A percentile compares a stretch with the other conserved stretches of the same genome.
phyloP scores from a whole-genome alignment of 805 yeast genomes.

The Candida rishiriensis region DNA sequence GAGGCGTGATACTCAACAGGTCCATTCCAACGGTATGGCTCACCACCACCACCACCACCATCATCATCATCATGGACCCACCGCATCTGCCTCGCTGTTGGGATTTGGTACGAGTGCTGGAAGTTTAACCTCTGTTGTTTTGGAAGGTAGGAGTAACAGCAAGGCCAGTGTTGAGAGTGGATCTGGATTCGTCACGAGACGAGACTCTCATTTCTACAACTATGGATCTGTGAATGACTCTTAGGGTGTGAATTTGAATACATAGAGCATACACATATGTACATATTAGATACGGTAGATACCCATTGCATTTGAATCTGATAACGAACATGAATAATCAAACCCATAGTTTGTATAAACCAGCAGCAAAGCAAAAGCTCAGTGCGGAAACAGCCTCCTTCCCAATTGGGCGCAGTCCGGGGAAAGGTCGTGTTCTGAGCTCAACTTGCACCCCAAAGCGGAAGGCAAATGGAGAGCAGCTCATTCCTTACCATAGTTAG shows the following conservation, averaged over 20 bases:
- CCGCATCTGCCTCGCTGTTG: not conserved
- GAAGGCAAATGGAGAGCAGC: too few relatives aligned
- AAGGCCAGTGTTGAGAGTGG: not conserved
- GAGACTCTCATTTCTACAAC: constrained; percentile 1
- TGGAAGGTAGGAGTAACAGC: constrained; percentile 1
- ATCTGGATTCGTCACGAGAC: not conserved
- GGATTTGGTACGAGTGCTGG: not conserved
- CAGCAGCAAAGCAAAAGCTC: too few relatives aligned
- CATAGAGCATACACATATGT: too few relatives aligned
- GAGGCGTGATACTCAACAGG: not conserved
- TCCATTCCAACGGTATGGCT: not conserved
- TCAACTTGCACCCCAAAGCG: too few relatives aligned
- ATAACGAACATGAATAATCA: too few relatives aligned
- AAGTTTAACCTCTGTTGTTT: not conserved
- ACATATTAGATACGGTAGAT: too few relatives aligned
- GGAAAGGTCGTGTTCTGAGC: not conserved
- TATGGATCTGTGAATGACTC: not conserved
- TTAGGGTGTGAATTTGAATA: not conserved
- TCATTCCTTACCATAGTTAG: too few relatives aligned
- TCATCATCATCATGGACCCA: not conserved
- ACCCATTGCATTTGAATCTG: not conserved
- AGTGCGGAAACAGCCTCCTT: not conserved
- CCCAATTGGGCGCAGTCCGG: not conserved
- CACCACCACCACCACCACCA: too few relatives aligned
- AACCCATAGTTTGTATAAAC: too few relatives aligned